Evolutionary conservation across 2,329 filamentous ascomycete genomes (phyloP).

Genomic region (Penicillium expansum): DNA sequence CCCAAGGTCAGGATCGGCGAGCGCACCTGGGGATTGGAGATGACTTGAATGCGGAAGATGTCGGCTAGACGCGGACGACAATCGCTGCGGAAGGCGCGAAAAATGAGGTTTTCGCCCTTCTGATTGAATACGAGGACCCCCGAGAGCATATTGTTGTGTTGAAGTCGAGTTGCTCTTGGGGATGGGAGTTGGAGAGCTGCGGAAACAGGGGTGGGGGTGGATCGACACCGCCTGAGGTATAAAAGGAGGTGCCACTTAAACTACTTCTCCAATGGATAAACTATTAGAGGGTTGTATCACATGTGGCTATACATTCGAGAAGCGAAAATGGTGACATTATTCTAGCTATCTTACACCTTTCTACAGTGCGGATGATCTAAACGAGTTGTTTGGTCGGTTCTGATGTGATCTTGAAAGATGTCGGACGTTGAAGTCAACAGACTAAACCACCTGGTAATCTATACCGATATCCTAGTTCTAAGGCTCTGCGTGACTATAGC

Average conservation of each 20-base stretch:
- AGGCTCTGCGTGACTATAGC: not conserved
- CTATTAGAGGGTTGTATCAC: not conserved
- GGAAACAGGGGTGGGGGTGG: slow-evolving; percentile 14
- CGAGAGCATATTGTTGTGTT: slow-evolving; percentile 71
- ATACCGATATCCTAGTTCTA: slow-evolving; percentile 11
- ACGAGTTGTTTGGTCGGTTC: slow-evolving; percentile 21
- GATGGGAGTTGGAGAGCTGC: slow-evolving; percentile 14
- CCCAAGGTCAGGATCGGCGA: slow-evolving; percentile 96
- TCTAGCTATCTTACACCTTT: slow-evolving; percentile 19
- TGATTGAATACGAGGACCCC: slow-evolving; percentile 98
- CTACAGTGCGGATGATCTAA: slow-evolving; percentile 9
- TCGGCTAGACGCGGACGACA: slow-evolving; percentile 96
- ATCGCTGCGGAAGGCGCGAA: slow-evolving; percentile 97
- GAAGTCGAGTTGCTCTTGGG: slow-evolving; percentile 8
- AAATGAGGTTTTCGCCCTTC: slow-evolving; percentile 99
- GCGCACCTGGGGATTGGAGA: slow-evolving; percentile 95
- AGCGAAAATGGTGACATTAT: slow-evolving; percentile 14
- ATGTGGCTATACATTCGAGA: slow-evolving; percentile 11
- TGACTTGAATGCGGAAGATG: slow-evolving; percentile 99
- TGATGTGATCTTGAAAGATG: slow-evolving; percentile 22
- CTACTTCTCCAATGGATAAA: not conserved
- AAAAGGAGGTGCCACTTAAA: slow-evolving; percentile 5
- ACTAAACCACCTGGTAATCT: slow-evolving; percentile 4
- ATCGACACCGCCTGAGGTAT: slow-evolving; percentile 21
- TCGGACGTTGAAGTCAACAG: slow-evolving; percentile 16